phyloP scores from a whole-genome alignment of 352 stramenopile genomes.

The Globisporangium uncinulatum region DNA sequence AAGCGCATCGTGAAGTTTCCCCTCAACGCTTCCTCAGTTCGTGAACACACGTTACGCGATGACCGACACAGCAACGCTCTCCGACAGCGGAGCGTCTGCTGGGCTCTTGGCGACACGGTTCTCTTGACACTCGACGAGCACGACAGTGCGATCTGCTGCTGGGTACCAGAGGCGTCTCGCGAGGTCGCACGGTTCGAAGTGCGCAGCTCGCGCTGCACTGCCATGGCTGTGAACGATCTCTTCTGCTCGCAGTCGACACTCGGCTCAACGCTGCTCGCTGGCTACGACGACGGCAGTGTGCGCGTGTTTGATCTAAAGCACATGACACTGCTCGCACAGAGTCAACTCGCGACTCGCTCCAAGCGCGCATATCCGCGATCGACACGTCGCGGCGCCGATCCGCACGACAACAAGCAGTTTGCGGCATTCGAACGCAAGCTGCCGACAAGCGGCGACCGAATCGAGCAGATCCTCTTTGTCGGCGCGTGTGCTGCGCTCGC shows the following conservation, averaged over 20 bases:
- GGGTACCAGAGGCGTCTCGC: constrained; percentile 27
- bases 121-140: constrained; percentile 25
- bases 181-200: constrained; percentile 39
- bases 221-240: constrained; percentile 28
- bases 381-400: background rate
- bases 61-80: background rate
- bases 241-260: background rate
- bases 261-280: constrained; percentile 29
- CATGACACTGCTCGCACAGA: constrained; percentile 36
- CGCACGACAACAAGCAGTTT: background rate
- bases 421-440: constrained; percentile 6
- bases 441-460: background rate
- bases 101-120: constrained; percentile 25
- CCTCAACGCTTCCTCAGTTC: background rate
- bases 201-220: constrained; percentile 19
- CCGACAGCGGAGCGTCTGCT: constrained; percentile 7
- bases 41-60: background rate
- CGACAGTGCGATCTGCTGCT: constrained; percentile 29
- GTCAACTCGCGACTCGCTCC: constrained; percentile 15
- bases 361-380: background rate
- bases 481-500: constrained; percentile 21
- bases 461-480: constrained; percentile 33
- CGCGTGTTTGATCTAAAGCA: constrained; percentile 44
- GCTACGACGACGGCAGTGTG: constrained; percentile 42
- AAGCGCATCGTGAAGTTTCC: constrained; percentile 13